Conservation (phyloP, 495 filamentous ascomycete genomes). For the Hypoxylon lienhwacheense region DNA sequence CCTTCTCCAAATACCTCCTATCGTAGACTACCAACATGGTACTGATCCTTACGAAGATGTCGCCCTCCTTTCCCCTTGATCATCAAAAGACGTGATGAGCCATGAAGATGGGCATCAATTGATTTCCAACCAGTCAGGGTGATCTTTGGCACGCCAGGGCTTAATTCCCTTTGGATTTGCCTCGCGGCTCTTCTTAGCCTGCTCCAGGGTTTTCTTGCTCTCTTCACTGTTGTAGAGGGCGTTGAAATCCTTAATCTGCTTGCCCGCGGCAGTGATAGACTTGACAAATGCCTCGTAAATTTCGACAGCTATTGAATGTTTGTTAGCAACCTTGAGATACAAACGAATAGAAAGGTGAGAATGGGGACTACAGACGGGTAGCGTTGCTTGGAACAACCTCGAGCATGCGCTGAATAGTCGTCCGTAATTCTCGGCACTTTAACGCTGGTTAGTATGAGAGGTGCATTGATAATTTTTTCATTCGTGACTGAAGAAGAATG, state of each 20-base stretch:
- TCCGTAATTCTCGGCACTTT: constrained; percentile 49
- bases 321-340: background rate
- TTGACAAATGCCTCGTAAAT: constrained; percentile 44
- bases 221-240: constrained; percentile 44
- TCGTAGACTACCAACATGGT: too few species aligned
- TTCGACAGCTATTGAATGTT: constrained; percentile 40
- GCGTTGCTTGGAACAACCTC: constrained; percentile 45
- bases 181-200: constrained; percentile 48
- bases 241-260: constrained; percentile 49
- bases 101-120: constrained; percentile 6
- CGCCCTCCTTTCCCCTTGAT: too few species aligned
- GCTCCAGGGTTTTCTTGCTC: constrained; percentile 45
- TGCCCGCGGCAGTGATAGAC: constrained; percentile 41
- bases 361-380: constrained; percentile 33
- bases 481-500: background rate
- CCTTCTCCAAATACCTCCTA: too few species aligned
- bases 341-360: background rate
- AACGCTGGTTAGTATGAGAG: too few species aligned
- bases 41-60: too few species aligned
- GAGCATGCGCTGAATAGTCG: constrained; percentile 51
- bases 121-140: constrained; percentile 52
- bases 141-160: constrained; percentile 52
- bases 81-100: too few species aligned
- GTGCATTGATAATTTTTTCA: constrained; percentile 3
- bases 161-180: constrained; percentile 52